Conservation (phyloP, 352 stramenopile genomes). For the Phytophthora pinifolia region DNA sequence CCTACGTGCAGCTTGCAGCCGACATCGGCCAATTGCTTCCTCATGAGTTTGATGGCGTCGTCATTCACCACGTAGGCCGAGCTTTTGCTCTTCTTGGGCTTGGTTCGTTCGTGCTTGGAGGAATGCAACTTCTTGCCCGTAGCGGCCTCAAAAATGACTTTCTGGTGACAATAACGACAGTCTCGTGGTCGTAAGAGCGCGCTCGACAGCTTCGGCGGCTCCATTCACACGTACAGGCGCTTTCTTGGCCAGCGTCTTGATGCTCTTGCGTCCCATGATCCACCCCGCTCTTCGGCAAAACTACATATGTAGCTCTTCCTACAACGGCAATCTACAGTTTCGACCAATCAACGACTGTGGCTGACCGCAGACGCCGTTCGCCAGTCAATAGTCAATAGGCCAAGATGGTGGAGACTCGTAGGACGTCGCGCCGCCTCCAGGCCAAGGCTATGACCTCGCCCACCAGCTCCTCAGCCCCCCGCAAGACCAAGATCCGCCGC, state of each 20-base stretch:
- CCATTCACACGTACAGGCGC: conserved; percentile 26
- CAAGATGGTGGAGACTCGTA: conserved; percentile 65
- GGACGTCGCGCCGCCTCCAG: conserved; percentile 62
- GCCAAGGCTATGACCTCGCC: conserved; percentile 35
- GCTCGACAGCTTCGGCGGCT: not conserved
- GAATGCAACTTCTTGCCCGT: conserved; percentile 26
- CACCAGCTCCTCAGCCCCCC: conserved; percentile 2
- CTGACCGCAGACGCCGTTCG: not conserved
- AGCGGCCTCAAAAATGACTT: conserved; percentile 27
- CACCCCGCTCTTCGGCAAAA: conserved; percentile 2
- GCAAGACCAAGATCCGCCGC: conserved; percentile 1
- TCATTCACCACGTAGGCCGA: conserved; percentile 37
- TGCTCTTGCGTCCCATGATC: conserved; percentile 23
- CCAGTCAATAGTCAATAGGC: conserved; percentile 23
- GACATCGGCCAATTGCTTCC: conserved; percentile 48
- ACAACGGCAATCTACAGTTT: not conserved
- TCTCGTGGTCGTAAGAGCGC: not conserved
- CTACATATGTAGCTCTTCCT: conserved; percentile 4
- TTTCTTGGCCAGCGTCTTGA: conserved; percentile 38
- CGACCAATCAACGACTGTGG: conserved; percentile 8
- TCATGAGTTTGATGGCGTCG: conserved; percentile 56
- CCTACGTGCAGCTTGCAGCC: conserved; percentile 68
- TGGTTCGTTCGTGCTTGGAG: conserved; percentile 9
- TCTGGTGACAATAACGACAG: conserved; percentile 17
- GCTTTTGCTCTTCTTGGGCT: conserved; percentile 39